phyloP scores from a whole-genome alignment of 148 eudicot species.

The Polygonum aviculare region DNA sequence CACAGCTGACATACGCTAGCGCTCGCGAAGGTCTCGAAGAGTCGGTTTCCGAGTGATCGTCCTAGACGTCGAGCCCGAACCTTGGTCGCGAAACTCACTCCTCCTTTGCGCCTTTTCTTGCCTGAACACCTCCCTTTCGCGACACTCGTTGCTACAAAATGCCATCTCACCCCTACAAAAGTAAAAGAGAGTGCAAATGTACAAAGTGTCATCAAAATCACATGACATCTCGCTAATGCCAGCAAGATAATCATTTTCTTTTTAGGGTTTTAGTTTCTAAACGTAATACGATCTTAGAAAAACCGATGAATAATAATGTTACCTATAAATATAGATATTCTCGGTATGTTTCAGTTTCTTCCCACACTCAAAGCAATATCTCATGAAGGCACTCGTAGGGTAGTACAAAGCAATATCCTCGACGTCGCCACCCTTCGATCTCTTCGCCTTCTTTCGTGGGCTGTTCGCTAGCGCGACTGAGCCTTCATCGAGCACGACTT shows the following conservation, averaged over 20 bases:
- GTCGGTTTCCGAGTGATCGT: neutral
- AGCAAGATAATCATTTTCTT: neutral
- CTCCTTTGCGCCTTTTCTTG: neutral
- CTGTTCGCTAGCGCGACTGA: neutral
- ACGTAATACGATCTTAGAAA: neutral
- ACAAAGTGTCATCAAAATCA: too few relatives aligned
- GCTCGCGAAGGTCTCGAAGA: neutral
- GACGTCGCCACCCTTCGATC: neutral
- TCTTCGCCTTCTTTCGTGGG: neutral
- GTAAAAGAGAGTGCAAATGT: neutral
- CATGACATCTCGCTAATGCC: neutral
- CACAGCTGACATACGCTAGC: neutral
- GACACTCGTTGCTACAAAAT: neutral
- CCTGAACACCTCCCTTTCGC: neutral
- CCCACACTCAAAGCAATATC: neutral
- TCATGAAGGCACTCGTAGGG: neutral
- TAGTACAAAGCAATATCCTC: neutral
- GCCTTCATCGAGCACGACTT: neutral
- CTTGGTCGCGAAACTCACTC: neutral
- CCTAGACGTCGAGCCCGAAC: neutral
- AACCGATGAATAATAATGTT: neutral
- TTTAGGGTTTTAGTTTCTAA: neutral
- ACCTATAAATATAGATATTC: neutral
- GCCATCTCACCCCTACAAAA: slow-evolving; percentile 5
- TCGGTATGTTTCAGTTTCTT: neutral